Evolutionary conservation across 352 stramenopile species (phyloP).

Genomic region (Globisporangium cylindrosporum): DNA sequence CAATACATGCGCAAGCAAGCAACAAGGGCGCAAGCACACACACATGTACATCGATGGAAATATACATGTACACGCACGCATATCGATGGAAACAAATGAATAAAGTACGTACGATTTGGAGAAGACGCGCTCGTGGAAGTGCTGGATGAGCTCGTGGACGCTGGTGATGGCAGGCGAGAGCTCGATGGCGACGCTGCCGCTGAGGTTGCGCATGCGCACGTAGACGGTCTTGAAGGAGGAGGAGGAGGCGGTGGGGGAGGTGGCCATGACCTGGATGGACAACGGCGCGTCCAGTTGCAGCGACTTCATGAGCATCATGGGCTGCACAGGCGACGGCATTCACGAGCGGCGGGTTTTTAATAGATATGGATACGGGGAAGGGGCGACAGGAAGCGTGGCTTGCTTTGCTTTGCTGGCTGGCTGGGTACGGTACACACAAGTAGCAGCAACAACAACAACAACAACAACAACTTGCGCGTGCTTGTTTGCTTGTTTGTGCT

Average conservation of each 20-base stretch:
- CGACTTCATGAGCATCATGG: constrained; percentile 46
- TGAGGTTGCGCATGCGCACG: constrained; percentile 72
- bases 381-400: neutral
- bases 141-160: constrained; percentile 51
- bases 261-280: constrained; percentile 44
- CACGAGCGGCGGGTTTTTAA: constrained; percentile 1
- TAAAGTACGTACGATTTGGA: constrained; percentile 50
- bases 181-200: constrained; percentile 54
- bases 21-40: neutral
- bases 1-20: neutral
- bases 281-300: constrained; percentile 29
- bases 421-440: constrained; percentile 9
- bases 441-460: neutral
- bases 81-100: neutral
- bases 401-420: constrained; percentile 1
- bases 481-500: neutral
- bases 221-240: constrained; percentile 35
- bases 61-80: neutral
- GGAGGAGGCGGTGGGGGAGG: constrained; percentile 13
- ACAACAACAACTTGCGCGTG: constrained; percentile 5
- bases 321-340: constrained; percentile 2
- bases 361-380: constrained; percentile 9
- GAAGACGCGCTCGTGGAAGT: constrained; percentile 73
- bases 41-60: neutral
- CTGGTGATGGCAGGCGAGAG: constrained; percentile 31